Base-by-base conservation (phyloP, 371 early-diverging fungal genomes). In the Mortierella polycephala region DNA sequence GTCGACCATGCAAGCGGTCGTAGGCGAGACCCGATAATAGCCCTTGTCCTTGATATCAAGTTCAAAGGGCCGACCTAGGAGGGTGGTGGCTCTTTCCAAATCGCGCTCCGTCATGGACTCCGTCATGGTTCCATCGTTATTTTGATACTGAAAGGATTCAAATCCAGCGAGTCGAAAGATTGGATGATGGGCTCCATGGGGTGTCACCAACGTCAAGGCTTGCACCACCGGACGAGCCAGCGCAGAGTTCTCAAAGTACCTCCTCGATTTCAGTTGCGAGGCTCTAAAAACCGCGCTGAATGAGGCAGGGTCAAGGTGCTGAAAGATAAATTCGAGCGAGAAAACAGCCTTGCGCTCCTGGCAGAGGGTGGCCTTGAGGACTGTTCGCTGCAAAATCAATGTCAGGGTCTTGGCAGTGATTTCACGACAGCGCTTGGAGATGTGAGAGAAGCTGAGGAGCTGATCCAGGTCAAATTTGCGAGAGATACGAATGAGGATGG, bases 301-400 rank as follows among this genome's bases (percentile, higher is more conserved):
- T 20, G 79, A 77, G 44, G 73, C 68, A 1, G 79, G 79, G 59
- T 77, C 79, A 11, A 77, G 68, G 20, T 77, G 72, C 56, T 77
- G 79, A 58, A 77, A 77, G 63, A 77, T 77, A 50, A 77, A 77
- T 41, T 77, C 79, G 60, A 77, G 79, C 37, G 79, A 77, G 51
- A 77, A 77, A 50, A 77, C 69, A 8, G 79, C 79, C 60, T 72
- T 77, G 54, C 79, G 79, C 53, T 77, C 79, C 68, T 77, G 79
- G 30, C 79, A 77, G 21, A 77, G 69, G 1, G 79, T 77, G 16
- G 73, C 79, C 64, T 77, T 77, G 62, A 77, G 69, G 40, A 77
- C 69, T 23, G 79, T 77, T 41, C 69, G 68, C 63, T 77, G 79
- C 37, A 77, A 63, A 39, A 21, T 50, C 1, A 77, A 56, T 16